Base-by-base conservation (phyloP, 2,329 filamentous ascomycete species). In the Aspergillus hortae region DNA sequence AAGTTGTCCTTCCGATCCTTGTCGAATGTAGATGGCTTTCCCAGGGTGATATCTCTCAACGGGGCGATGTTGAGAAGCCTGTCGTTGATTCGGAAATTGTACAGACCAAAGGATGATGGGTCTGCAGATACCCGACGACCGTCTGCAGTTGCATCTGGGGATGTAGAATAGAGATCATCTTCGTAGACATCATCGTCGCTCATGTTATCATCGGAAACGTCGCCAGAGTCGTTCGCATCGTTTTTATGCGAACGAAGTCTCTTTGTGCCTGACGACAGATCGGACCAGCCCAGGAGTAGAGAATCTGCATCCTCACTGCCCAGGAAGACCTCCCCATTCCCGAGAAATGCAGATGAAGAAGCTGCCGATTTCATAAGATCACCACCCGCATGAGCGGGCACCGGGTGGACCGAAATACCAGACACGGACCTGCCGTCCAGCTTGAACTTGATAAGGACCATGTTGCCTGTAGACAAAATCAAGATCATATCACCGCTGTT, bases 381-480 rank as follows among this genome's bases (percentile, higher is more conserved):
- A 6, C 87, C 87, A 9, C 88, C 87, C 21, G 80, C 77, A 49
- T 89, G 83, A 36, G 74, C 63, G 4, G 81, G 66, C 4, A 96
- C 77, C 36, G 82, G 72, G 56, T 83, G 84, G 48, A 99, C 74
- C n/a, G 81, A 84, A 55, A 99, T 78, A 1, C 90, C 91, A 23
- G 92, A 95, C 2, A 99, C 90, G 2, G 89, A 95, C 49, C 94
- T 84, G 14, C 95, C 94, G 67, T 96, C 92, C 55, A 96, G 83
- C 49, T 85, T 86, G 74, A 99, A 96, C 14, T 82, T 86, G 11
- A 97, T 72, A 19, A 94, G 80, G 9, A 84, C 84, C 44, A 96
- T 77, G 17, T 82, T 80, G 0, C 94, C 94, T 60, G 87, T 85
- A 51, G 84, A 84, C 23, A 95, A 79, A 6, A 94, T 81, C 32